These are phyloP conservation scores for Lachnellula occidentalis DNA, from an alignment of 2,329 filamentous ascomycete genomes.

Conservation along the genomic window DNA sequence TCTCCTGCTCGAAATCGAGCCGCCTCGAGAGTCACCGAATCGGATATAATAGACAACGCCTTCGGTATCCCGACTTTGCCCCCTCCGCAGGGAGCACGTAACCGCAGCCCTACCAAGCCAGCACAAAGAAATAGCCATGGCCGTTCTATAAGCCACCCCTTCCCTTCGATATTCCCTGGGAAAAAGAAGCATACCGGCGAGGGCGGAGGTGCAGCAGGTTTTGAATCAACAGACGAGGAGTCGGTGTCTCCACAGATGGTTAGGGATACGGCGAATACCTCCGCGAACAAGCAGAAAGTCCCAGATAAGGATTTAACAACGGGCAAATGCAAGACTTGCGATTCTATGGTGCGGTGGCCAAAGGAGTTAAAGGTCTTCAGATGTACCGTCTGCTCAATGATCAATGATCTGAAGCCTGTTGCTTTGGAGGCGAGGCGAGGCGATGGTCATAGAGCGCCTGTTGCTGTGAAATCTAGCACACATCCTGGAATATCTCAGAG, in stretches of 20 bases:
- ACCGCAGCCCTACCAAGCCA: conserved; percentile 12
- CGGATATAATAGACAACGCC: conserved; percentile 29
- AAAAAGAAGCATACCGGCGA: conserved; percentile 48
- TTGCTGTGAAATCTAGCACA: conserved; percentile 14
- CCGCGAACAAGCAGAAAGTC: conserved; percentile 23
- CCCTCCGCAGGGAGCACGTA: conserved; percentile 10
- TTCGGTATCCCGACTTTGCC: conserved; percentile 28
- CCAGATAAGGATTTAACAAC: conserved; percentile 56
- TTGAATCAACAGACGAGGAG: conserved; percentile 42
- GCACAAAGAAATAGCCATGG: conserved; percentile 21
- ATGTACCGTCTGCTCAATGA: conserved; percentile 76
- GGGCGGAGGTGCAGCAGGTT: conserved; percentile 33
- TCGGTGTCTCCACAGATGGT: conserved; percentile 25
- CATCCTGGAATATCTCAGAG: conserved; percentile 17
- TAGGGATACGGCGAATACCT: conserved; percentile 7
- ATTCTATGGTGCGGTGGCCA: conserved; percentile 74
- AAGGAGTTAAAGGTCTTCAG: conserved; percentile 67
- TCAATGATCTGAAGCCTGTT: conserved; percentile 67
- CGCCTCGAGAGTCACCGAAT: conserved; percentile 25
- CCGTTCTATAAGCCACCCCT: conserved; percentile 70
- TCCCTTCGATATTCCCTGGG: conserved; percentile 63
- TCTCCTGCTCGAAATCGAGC: conserved; percentile 17
- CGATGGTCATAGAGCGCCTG: conserved; percentile 22
- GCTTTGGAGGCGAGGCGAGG: conserved; percentile 23
- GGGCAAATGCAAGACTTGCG: conserved; percentile 82